A percentile compares a stretch with the other conserved stretches of the same genome.
phyloP scores from a whole-genome alignment of 1,284 basidiomycete genomes.

The Microbotryum lychnidis-dioicae region DNA sequence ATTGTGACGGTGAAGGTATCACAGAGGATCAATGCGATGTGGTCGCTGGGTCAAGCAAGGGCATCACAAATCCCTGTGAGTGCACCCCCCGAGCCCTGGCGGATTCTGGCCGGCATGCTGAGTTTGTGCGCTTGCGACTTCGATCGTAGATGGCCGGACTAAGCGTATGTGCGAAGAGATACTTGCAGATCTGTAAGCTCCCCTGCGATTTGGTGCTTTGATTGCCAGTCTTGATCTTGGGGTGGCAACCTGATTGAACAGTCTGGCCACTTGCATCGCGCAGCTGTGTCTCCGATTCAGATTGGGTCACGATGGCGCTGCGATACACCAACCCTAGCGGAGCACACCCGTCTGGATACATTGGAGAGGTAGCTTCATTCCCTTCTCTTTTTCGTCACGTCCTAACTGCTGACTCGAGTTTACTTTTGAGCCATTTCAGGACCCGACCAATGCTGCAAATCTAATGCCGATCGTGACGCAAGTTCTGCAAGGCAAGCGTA shows the following conservation, averaged over 20 bases:
- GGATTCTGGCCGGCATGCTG: neutral
- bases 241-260: too few relatives aligned
- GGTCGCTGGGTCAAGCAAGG: constrained; percentile 9
- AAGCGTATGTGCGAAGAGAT: constrained; percentile 18
- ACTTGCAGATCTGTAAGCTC: constrained; percentile 7
- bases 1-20: constrained; percentile 11
- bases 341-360: constrained; percentile 30
- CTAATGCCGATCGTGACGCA: constrained; percentile 31
- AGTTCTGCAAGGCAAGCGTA: constrained; percentile 29
- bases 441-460: constrained; percentile 29
- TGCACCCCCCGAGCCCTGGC: neutral
- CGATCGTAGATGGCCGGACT: constrained; percentile 6
- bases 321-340: constrained; percentile 34
- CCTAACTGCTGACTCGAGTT: neutral
- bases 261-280: too few relatives aligned
- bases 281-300: constrained; percentile 13
- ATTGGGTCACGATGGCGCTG: constrained; percentile 26
- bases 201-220: neutral
- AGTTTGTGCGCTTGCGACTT: neutral
- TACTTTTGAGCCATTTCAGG: neutral
- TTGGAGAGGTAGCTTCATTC: constrained; percentile 24
- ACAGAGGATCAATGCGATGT: constrained; percentile 10
- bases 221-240: neutral
- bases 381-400: neutral
- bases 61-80: constrained; percentile 15